Evolutionary conservation across 352 stramenopile species (phyloP).

Genomic region (Lagenidium sp.): DNA sequence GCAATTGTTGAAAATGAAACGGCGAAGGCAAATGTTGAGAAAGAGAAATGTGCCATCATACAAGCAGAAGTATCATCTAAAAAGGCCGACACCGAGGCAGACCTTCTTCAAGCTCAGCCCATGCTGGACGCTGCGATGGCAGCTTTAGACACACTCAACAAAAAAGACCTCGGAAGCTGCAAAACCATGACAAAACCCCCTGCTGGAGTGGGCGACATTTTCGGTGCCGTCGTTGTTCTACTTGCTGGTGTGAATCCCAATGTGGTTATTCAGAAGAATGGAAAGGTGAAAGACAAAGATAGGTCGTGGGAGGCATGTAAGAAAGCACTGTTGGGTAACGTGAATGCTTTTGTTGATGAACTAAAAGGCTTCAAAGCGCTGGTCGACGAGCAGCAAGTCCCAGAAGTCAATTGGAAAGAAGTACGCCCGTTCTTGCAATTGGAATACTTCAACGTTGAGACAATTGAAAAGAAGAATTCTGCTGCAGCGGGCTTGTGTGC

Average conservation of each 20-base stretch:
- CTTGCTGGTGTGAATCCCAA: slow-evolving; percentile 68
- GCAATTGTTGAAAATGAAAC: slow-evolving; percentile 91
- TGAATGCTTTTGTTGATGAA: slow-evolving; percentile 91
- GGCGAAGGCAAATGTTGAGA: slow-evolving; percentile 83
- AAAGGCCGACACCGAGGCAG: slow-evolving; percentile 73
- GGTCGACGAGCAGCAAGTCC: slow-evolving; percentile 55
- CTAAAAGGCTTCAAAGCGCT: slow-evolving; percentile 77
- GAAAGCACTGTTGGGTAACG: slow-evolving; percentile 88
- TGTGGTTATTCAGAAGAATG: slow-evolving; percentile 85
- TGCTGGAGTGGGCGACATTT: slow-evolving; percentile 82
- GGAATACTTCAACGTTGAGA: slow-evolving; percentile 74
- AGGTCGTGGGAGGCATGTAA: slow-evolving; percentile 90
- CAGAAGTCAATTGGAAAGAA: slow-evolving; percentile 77
- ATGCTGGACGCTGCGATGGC: slow-evolving; percentile 86
- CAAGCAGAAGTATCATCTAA: slow-evolving; percentile 89
- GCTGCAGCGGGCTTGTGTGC: slow-evolving; percentile 65
- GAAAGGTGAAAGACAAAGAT: slow-evolving; percentile 93
- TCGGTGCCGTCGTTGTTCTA: slow-evolving; percentile 65
- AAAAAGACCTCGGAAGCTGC: slow-evolving; percentile 84
- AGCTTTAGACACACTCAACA: slow-evolving; percentile 86
- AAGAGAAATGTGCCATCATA: slow-evolving; percentile 87
- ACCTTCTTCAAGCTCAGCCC: slow-evolving; percentile 61
- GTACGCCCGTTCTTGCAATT: slow-evolving; percentile 71
- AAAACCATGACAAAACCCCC: slow-evolving; percentile 91
- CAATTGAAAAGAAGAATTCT: slow-evolving; percentile 81